A percentile compares a stretch with the other conserved stretches of the same genome.
Conservation (phyloP, 2,329 filamentous ascomycete genomes). For the Pseudopithomyces maydicus region DNA sequence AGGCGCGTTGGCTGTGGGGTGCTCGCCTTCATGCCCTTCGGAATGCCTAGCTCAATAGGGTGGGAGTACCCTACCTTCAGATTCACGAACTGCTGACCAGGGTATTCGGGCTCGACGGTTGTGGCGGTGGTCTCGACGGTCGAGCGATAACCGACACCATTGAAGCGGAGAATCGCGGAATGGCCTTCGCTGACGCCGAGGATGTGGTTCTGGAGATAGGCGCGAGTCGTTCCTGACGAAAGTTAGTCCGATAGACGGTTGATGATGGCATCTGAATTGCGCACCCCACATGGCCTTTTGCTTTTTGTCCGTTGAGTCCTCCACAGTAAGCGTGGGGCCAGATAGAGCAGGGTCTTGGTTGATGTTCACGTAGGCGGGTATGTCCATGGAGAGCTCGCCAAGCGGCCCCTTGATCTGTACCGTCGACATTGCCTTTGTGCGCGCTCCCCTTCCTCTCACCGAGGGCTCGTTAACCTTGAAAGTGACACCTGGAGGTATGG, state of each 20-base stretch:
- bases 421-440: constrained; percentile 66
- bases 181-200: constrained; percentile 96
- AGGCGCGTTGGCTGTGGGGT: constrained; percentile 91
- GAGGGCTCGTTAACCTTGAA: constrained; percentile 71
- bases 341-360: constrained; percentile 67
- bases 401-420: constrained; percentile 82
- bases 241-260: constrained; percentile 7
- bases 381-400: constrained; percentile 75
- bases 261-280: constrained; percentile 30
- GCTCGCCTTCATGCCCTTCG: constrained; percentile 80
- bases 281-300: constrained; percentile 97
- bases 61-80: constrained; percentile 97
- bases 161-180: constrained; percentile 86
- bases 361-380: constrained; percentile 80
- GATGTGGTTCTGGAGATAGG: constrained; percentile 88
- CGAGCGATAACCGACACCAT: constrained; percentile 94
- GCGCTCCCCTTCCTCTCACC: constrained; percentile 62
- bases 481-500: constrained; percentile 64
- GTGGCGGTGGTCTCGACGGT: constrained; percentile 77
- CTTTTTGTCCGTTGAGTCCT: constrained; percentile 69
- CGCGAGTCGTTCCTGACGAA: constrained; percentile 77
- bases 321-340: constrained; percentile 71
- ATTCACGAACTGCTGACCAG: constrained; percentile 85
- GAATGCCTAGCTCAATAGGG: constrained; percentile 87
- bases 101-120: constrained; percentile 69